Conservation (phyloP, 2,329 filamentous ascomycete species). For the Aspergillus sp. region DNA sequence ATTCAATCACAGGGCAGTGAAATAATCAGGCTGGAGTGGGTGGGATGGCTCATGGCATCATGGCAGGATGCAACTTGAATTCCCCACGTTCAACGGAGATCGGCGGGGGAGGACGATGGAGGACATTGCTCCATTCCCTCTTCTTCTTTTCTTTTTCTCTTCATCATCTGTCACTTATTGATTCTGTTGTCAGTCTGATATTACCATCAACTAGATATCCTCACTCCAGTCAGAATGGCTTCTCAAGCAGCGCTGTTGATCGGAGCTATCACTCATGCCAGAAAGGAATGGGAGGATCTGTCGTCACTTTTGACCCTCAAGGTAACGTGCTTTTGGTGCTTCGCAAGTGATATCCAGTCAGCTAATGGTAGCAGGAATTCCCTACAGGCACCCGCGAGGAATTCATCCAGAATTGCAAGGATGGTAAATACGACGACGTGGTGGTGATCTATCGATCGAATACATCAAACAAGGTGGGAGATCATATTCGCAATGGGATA, state of each 20-base stretch:
- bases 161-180: too few relatives aligned
- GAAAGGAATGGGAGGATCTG: constrained; percentile 39
- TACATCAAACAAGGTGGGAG: constrained; percentile 44
- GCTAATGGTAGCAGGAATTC: constrained; percentile 45
- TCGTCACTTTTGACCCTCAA: constrained; percentile 38
- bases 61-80: too few relatives aligned
- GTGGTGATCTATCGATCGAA: constrained; percentile 57
- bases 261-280: constrained; percentile 38
- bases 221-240: constrained; percentile 19
- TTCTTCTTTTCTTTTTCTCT: too few relatives aligned
- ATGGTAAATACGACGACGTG: constrained; percentile 52
- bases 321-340: constrained; percentile 14
- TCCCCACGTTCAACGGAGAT: too few relatives aligned
- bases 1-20: too few relatives aligned
- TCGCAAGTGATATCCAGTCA: not conserved
- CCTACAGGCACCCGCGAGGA: constrained; percentile 49
- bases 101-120: too few relatives aligned
- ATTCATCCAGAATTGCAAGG: constrained; percentile 51
- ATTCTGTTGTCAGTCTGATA: too few relatives aligned
- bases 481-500: not conserved
- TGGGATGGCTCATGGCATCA: too few relatives aligned
- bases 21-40: too few relatives aligned
- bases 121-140: too few relatives aligned
- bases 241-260: constrained; percentile 40
- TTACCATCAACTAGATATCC: too few relatives aligned